Evolutionary conservation across 169 alveolate species (phyloP), one percentile per base, ranked within the genome.

Genomic region (Plasmodium vinckei): DNA sequence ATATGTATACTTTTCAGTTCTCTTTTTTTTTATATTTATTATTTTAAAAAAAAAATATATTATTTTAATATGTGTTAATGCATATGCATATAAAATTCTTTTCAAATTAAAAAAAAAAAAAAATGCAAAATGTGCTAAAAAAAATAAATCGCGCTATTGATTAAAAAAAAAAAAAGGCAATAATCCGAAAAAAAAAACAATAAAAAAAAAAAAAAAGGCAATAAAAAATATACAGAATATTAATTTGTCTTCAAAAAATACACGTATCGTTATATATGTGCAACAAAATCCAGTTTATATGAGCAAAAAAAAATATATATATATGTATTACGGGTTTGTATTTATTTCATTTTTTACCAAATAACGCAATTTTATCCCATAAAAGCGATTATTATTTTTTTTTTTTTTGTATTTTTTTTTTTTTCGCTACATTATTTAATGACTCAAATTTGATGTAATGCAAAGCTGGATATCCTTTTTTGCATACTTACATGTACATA

Each of bases 361-460:
- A 51, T 51, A 12, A 51, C 19, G 59, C 59, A 51, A 51, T 51
- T 51, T 51, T 51, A 6, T 51, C 59, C 59, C 19, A 51, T 51
- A 51, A 2, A 51, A 51, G 19, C 19, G 59, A 51, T 51, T 51
- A 33, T 33, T 33, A 33, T 33, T 33, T 33, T 33, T 33, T 33
- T 27, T 33, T 33, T 33, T 33, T 33, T 1, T 33, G 7, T 33
- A 3, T 33, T 33, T 33, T 33, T 33, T 33, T 27, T 33, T 33
- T 33, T 33, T 33, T 33, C 42, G 42, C 42, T 33, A 51, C 59
- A 51, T 12, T 6, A 51, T 51, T 15, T 51, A 51, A 13, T 51
- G 59, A 51, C 59, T 51, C 59, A 51, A 51, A 13, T 51, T 51
- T 51, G 59, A 15, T 51, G 59, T 51, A 15, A 51, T 51, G 59